Conservation (phyloP, 2,329 filamentous ascomycete species). For the Botrytis medusae region DNA sequence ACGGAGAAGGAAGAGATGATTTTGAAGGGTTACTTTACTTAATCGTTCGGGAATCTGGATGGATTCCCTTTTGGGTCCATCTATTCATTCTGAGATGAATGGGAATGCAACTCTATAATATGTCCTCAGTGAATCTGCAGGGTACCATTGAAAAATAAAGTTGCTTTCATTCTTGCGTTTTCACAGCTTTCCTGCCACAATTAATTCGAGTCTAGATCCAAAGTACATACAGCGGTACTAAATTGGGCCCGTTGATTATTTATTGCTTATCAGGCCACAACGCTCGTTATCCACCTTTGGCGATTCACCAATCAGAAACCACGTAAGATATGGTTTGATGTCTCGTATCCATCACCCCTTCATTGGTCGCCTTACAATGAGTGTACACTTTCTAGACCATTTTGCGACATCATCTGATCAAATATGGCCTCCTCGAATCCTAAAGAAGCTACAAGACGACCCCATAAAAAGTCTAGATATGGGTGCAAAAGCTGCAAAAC, state of each 20-base stretch:
- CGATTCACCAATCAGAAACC: not conserved
- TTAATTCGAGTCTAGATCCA: not conserved
- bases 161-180: not conserved
- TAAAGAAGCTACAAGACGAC: not conserved
- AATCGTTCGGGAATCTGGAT: too few species aligned
- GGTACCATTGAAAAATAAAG: not conserved
- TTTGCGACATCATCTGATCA: not conserved
- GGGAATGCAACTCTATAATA: not conserved
- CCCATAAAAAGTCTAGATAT: constrained; percentile 17
- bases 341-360: not conserved
- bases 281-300: not conserved
- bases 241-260: not conserved
- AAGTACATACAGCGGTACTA: not conserved
- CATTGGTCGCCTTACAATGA: not conserved
- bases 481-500: constrained; percentile 18
- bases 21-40: not conserved
- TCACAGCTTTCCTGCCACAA: not conserved
- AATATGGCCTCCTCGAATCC: not conserved
- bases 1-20: constrained; percentile 6
- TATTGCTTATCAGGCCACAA: not conserved
- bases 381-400: not conserved
- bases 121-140: not conserved
- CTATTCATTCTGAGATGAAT: not conserved
- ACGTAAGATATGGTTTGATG: not conserved
- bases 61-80: not conserved